Conservation (phyloP, 2,329 filamentous ascomycete species). For the Phyllachora maydis region DNA sequence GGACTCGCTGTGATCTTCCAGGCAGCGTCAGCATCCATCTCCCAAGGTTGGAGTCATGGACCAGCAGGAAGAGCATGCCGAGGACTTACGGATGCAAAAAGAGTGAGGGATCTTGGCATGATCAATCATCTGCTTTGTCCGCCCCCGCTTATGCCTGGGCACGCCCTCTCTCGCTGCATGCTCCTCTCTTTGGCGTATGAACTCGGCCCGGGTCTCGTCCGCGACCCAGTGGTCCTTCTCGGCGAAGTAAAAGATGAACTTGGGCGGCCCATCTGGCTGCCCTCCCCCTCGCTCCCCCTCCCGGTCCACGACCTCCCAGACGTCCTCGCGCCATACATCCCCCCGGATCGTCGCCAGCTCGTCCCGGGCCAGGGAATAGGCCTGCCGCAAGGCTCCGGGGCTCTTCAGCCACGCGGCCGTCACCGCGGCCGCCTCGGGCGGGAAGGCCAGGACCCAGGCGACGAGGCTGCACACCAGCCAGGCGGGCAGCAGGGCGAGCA, state of each 20-base stretch:
- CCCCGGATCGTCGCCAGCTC: conserved; percentile 38
- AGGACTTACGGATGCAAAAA: conserved; percentile 32
- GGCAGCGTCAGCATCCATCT: conserved; percentile 2
- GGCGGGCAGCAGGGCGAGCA: conserved; percentile 20
- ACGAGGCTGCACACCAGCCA: conserved; percentile 20
- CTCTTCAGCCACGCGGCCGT: conserved; percentile 33
- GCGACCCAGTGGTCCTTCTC: conserved; percentile 42
- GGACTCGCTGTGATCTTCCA: conserved; percentile 21
- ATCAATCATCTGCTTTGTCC: conserved; percentile 30
- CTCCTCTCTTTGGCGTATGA: conserved; percentile 17
- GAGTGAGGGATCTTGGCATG: conserved; percentile 35
- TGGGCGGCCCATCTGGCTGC: conserved; percentile 13
- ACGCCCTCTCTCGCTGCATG: conserved; percentile 9
- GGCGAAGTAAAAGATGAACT: conserved; percentile 39
- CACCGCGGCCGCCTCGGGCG: conserved; percentile 22
- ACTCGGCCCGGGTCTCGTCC: conserved; percentile 29
- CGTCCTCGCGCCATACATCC: conserved; percentile 35
- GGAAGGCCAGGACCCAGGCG: conserved; percentile 21
- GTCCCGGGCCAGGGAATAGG: conserved; percentile 34
- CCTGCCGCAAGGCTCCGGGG: conserved; percentile 35
- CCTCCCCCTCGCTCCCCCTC: too few relatives aligned
- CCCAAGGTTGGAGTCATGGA: not conserved
- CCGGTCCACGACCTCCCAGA: conserved; percentile 28
- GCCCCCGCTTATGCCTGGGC: conserved; percentile 10
- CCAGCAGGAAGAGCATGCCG: not conserved